Percentiles rank a stretch among this genome's conserved stretches.
Conservation (phyloP, 306 rosid genomes). For the Corylus heterophylla region DNA sequence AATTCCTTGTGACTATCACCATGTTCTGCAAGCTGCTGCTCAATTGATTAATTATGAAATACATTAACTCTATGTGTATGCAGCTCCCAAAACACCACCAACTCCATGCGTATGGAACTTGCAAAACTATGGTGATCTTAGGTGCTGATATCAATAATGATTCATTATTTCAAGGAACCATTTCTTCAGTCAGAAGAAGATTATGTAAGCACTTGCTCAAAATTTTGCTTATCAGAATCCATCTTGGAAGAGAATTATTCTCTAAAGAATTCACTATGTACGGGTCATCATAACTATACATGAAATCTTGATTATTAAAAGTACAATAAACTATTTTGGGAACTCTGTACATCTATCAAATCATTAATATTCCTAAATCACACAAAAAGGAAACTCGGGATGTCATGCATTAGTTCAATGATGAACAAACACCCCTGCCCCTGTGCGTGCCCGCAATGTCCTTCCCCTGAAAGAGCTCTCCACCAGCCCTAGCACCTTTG, state of each 20-base stretch:
- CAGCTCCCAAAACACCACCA: too few relatives aligned
- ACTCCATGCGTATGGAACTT: too few relatives aligned
- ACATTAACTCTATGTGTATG: too few relatives aligned
- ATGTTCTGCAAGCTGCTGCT: too few relatives aligned
- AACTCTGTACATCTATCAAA: not conserved
- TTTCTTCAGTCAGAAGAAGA: not conserved
- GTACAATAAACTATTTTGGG: not conserved
- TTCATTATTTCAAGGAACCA: too few relatives aligned
- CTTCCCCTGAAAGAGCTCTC: too few relatives aligned
- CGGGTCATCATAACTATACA: not conserved
- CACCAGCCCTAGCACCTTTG: too few relatives aligned
- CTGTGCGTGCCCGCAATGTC: not conserved
- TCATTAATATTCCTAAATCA: not conserved
- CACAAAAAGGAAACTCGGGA: not conserved
- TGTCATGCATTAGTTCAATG: not conserved
- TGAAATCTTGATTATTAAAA: not conserved
- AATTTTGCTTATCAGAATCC: not conserved
- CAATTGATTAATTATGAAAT: too few relatives aligned
- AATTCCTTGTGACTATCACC: too few relatives aligned
- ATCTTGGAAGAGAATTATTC: not conserved
- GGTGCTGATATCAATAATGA: too few relatives aligned
- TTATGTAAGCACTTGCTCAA: not conserved
- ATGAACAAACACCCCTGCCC: not conserved
- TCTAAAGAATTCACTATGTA: not conserved
- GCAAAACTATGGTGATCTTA: too few relatives aligned